Percentiles rank a stretch among this genome's conserved stretches.
phyloP scores from a whole-genome alignment of 768 basidiomycete genomes.

The Russula virescens region DNA sequence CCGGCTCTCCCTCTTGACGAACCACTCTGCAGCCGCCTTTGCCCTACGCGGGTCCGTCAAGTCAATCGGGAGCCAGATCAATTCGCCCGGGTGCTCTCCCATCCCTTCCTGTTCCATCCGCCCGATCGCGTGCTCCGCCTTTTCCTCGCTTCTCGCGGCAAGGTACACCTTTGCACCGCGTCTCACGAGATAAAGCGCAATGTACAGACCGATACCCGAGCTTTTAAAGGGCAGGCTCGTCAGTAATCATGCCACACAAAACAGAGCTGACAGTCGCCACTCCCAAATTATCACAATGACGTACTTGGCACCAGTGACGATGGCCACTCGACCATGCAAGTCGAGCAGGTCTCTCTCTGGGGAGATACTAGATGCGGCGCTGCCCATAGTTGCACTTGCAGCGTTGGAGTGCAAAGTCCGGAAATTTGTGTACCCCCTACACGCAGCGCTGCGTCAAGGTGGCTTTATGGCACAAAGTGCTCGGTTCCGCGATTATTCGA shows the following conservation, averaged over 20 bases:
- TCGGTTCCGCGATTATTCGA: not conserved
- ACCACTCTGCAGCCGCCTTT: conserved; percentile 34
- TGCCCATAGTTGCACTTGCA: conserved; percentile 12
- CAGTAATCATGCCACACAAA: not conserved
- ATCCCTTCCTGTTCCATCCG: conserved; percentile 33
- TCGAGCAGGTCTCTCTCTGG: conserved; percentile 40
- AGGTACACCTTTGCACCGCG: conserved; percentile 42
- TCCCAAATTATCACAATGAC: conserved; percentile 14
- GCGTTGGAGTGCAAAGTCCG: not conserved
- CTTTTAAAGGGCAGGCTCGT: not conserved
- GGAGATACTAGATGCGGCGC: conserved; percentile 22
- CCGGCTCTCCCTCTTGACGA: conserved; percentile 37
- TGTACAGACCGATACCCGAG: conserved; percentile 21
- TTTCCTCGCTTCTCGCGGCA: conserved; percentile 32
- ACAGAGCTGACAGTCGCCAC: no score
- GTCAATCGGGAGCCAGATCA: conserved; percentile 37
- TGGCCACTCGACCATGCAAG: conserved; percentile 40
- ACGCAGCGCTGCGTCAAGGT: not conserved
- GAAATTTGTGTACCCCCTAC: not conserved
- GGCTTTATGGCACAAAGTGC: not conserved
- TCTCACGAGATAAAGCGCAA: conserved; percentile 31
- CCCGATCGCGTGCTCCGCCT: conserved; percentile 32
- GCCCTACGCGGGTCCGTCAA: conserved; percentile 35
- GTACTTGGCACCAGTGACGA: conserved; percentile 48
- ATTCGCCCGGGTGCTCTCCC: conserved; percentile 29